Conservation (phyloP, 192 early-diverging fungal genomes). For the Gryganskiella cystojenkinii region DNA sequence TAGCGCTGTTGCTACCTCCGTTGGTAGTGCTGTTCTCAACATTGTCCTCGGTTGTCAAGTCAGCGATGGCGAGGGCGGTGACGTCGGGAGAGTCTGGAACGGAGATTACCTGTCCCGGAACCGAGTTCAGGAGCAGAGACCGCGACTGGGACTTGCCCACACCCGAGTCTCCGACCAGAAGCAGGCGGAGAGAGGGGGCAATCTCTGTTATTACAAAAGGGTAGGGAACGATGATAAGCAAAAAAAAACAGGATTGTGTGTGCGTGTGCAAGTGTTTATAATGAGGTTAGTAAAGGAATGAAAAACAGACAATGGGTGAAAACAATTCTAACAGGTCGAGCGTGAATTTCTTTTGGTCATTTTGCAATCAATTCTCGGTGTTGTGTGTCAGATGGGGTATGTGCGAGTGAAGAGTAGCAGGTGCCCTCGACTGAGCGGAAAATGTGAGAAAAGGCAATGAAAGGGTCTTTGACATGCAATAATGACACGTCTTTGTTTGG, state of each 20-base stretch:
- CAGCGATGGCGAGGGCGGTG: slow-evolving; percentile 15
- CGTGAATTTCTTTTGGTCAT: not conserved
- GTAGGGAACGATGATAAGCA: not conserved
- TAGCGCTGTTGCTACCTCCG: not conserved
- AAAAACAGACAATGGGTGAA: not conserved
- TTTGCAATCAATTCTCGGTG: not conserved
- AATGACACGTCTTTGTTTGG: not conserved
- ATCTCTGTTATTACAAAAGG: slow-evolving; percentile 24
- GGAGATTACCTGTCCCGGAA: slow-evolving; percentile 35
- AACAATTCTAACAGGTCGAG: not conserved
- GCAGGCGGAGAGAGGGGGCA: slow-evolving; percentile 40
- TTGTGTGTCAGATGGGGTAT: too few relatives aligned
- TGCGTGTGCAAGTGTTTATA: slow-evolving; percentile 2
- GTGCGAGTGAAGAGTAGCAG: too few relatives aligned
- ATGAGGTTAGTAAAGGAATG: not conserved
- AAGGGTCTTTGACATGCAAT: not conserved
- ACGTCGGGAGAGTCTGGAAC: slow-evolving; percentile 11
- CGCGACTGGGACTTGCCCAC: slow-evolving; percentile 44
- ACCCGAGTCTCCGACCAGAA: slow-evolving; percentile 49
- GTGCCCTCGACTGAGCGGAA: too few relatives aligned
- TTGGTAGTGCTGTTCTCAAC: not conserved
- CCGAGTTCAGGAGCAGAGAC: slow-evolving; percentile 23
- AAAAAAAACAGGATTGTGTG: too few relatives aligned
- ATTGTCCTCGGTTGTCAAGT: not conserved
- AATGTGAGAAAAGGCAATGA: not conserved